Percentiles rank a stretch among this genome's conserved stretches.
These are phyloP conservation scores for Citrullus colocynthis DNA, from an alignment of 306 rosid species.

Conservation along the genomic window DNA sequence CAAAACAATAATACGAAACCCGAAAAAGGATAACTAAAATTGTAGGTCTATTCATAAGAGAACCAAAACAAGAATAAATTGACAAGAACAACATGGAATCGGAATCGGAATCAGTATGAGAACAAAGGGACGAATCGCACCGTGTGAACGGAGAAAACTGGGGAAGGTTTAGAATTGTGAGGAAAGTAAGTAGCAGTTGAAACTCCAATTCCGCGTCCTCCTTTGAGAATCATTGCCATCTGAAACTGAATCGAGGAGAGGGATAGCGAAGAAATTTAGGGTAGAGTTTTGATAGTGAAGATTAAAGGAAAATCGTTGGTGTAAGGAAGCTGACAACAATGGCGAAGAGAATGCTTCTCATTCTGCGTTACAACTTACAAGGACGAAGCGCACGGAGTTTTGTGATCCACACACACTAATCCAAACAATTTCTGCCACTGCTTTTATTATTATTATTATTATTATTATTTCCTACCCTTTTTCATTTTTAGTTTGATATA, in stretches of 20 bases:
- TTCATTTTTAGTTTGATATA: background rate
- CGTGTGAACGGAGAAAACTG: background rate
- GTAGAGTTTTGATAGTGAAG: background rate
- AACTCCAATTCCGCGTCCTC: slow-evolving; percentile 34
- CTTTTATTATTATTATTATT: background rate
- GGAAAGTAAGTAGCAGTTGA: slow-evolving; percentile 37
- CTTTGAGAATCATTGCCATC: slow-evolving; percentile 50
- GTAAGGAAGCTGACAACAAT: background rate
- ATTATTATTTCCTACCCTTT: background rate
- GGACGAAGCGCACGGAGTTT: background rate
- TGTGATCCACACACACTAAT: background rate
- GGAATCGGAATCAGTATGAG: background rate
- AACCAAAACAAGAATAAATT: slow-evolving; percentile 26
- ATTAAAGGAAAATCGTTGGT: background rate
- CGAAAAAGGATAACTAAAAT: background rate
- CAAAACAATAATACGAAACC: background rate
- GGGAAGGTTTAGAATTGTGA: slow-evolving; percentile 30
- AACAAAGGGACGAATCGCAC: background rate
- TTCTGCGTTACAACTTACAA: background rate
- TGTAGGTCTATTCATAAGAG: background rate
- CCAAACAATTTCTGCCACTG: slow-evolving; percentile 8
- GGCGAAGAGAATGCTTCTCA: background rate
- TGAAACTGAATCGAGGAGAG: slow-evolving; percentile 12
- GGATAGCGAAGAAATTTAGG: background rate
- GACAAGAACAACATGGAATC: background rate